These are phyloP conservation scores for Cornus controversa DNA, from an alignment of 148 eudicot genomes.

Conservation along the genomic window DNA sequence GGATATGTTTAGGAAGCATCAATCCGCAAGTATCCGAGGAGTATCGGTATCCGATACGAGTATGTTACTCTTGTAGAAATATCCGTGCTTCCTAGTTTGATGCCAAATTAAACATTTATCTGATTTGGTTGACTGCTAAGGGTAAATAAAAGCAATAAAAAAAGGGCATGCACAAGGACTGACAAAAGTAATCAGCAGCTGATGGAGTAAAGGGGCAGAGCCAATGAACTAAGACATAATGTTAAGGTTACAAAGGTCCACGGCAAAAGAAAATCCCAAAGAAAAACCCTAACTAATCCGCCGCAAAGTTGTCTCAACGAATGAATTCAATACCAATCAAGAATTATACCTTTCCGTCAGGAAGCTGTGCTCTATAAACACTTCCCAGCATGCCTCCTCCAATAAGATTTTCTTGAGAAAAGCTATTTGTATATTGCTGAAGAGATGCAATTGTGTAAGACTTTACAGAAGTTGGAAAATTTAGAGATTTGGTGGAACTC, in stretches of 20 bases:
- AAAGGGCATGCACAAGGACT: too few relatives aligned
- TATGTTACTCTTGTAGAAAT: too few relatives aligned
- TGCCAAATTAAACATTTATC: too few relatives aligned
- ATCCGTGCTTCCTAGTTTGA: too few relatives aligned
- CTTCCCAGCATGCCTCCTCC: constrained; percentile 93
- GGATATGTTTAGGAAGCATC: too few relatives aligned
- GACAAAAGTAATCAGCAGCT: not conserved
- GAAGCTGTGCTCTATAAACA: constrained; percentile 80
- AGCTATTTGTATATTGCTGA: constrained; percentile 92
- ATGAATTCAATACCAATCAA: not conserved
- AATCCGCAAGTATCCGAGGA: too few relatives aligned
- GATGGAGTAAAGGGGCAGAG: not conserved
- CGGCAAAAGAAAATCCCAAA: not conserved
- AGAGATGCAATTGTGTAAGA: constrained; percentile 84
- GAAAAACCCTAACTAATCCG: not conserved
- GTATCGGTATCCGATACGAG: too few relatives aligned
- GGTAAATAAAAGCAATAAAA: too few relatives aligned
- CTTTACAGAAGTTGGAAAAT: constrained; percentile 68
- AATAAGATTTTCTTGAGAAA: constrained; percentile 85
- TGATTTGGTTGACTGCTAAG: too few relatives aligned
- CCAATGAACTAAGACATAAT: not conserved
- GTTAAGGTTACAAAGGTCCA: not conserved
- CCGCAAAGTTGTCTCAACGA: too few relatives aligned
- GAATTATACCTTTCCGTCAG: constrained; percentile 69
- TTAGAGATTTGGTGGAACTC: constrained; percentile 40